A percentile compares a stretch with the other conserved stretches of the same genome.
These are phyloP conservation scores for Posidonia australis DNA, from an alignment of 106 monocot species.

Conservation along the genomic window DNA sequence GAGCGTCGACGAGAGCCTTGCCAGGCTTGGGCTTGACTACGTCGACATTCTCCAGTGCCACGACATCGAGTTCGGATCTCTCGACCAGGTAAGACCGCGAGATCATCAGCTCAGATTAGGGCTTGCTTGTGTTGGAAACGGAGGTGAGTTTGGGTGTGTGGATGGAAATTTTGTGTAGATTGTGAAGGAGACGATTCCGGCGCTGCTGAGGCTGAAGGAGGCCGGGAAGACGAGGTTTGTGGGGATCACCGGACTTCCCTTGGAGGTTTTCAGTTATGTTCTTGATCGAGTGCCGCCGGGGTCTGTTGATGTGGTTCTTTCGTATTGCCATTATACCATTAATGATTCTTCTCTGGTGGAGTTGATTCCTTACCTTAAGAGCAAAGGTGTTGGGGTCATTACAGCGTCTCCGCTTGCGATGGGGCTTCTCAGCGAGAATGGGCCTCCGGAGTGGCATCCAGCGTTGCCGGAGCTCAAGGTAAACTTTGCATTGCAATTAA, in stretches of 20 bases:
- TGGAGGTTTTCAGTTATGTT: conserved; percentile 60
- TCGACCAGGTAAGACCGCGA: conserved; percentile 60
- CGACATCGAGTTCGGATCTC: conserved; percentile 84
- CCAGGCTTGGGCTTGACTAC: conserved; percentile 63
- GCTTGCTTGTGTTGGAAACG: too few species aligned
- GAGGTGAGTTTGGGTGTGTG: neutral
- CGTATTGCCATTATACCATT: conserved; percentile 83
- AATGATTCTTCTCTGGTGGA: conserved; percentile 58
- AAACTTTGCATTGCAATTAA: neutral
- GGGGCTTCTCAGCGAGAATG: conserved; percentile 79
- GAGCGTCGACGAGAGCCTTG: conserved; percentile 83
- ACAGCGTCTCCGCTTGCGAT: conserved; percentile 81
- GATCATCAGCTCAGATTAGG: neutral
- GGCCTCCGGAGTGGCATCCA: conserved; percentile 85
- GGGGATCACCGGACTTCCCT: conserved; percentile 75
- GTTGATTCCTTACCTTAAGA: conserved; percentile 71
- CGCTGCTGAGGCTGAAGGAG: conserved; percentile 59
- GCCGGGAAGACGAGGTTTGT: conserved; percentile 65
- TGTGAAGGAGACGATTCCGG: conserved; percentile 88
- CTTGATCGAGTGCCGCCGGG: conserved; percentile 66
- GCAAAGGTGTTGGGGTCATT: conserved; percentile 71
- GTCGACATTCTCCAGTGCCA: conserved; percentile 92
- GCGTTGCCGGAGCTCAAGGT: conserved; percentile 78
- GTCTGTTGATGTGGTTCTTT: conserved; percentile 80
- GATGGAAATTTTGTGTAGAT: conserved; percentile 27